phyloP scores from a whole-genome alignment of 192 early-diverging fungal genomes.

The Chytriomyces sp. region DNA sequence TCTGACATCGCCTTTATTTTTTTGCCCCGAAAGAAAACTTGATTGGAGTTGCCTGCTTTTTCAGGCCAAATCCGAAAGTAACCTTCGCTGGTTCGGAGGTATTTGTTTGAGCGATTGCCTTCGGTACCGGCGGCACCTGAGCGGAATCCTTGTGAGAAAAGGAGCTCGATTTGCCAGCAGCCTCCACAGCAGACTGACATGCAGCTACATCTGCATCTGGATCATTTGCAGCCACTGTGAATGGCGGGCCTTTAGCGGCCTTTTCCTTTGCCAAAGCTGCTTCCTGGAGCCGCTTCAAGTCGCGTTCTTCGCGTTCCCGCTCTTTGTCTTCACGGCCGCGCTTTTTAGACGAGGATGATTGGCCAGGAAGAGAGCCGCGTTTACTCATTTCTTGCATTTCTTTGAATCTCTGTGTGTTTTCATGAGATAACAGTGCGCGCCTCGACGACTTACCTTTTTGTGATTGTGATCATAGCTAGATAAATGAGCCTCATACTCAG shows the following conservation, averaged over 20 bases:
- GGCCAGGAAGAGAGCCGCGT: conserved; percentile 22
- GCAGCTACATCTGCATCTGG: not conserved
- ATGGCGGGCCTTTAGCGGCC: too few relatives aligned
- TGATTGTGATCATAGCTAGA: conserved; percentile 82
- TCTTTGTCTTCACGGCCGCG: conserved; percentile 63
- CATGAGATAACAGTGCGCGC: not conserved
- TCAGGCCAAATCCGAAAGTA: conserved; percentile 30
- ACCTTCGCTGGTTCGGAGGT: conserved; percentile 34
- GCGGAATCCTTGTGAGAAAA: not conserved
- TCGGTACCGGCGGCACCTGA: conserved; percentile 2
- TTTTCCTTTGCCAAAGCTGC: conserved; percentile 50
- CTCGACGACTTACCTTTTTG: conserved; percentile 53
- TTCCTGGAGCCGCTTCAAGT: conserved; percentile 65
- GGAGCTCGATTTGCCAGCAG: not conserved
- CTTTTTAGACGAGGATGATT: conserved; percentile 46
- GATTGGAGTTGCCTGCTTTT: conserved; percentile 16
- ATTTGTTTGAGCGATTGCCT: not conserved
- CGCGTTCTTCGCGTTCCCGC: conserved; percentile 65
- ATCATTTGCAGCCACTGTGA: not conserved
- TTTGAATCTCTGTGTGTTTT: conserved; percentile 62
- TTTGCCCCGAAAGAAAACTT: conserved; percentile 30
- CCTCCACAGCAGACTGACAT: too few relatives aligned
- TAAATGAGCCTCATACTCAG: conserved; percentile 77
- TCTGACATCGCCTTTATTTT: too few relatives aligned
- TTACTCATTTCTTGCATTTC: conserved; percentile 71